These are phyloP conservation scores for Aspergillus ustus DNA, from an alignment of 2,329 filamentous ascomycete species.

Conservation along the genomic window DNA sequence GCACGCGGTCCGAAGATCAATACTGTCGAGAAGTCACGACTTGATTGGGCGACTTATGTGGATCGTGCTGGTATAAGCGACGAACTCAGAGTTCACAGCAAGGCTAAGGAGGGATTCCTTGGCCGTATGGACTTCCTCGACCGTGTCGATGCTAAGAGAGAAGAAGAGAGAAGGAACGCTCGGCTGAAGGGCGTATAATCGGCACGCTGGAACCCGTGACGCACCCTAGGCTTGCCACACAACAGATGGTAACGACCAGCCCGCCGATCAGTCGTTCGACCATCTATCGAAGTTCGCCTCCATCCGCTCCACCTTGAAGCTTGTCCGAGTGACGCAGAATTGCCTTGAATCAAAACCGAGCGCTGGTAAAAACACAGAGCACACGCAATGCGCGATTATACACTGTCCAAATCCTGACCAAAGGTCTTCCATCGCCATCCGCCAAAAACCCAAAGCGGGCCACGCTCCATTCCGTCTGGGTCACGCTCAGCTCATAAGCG, in stretches of 20 bases:
- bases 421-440: not conserved
- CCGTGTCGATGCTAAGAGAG: conserved; percentile 59
- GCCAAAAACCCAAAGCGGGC: not conserved
- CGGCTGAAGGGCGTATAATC: conserved; percentile 49
- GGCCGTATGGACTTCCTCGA: conserved; percentile 67
- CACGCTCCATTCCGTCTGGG: not conserved
- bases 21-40: conserved; percentile 67
- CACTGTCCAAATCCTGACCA: not conserved
- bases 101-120: conserved; percentile 65
- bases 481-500: not conserved
- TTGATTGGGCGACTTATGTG: conserved; percentile 69
- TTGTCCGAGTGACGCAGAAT: not conserved
- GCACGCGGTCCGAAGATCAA: conserved; percentile 64
- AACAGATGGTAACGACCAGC: too few species aligned
- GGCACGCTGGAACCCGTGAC: too few species aligned
- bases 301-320: not conserved
- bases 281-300: not conserved
- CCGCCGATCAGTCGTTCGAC: not conserved
- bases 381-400: not conserved
- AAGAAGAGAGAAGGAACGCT: conserved; percentile 59
- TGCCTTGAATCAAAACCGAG: not conserved
- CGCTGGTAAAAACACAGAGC: not conserved
- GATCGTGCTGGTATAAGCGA: conserved; percentile 64
- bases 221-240: too few species aligned
- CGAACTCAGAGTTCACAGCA: conserved; percentile 64